Percentiles rank a stretch among this genome's conserved stretches.
These are phyloP conservation scores for Lupinus albus DNA, from an alignment of 306 rosid species.

Conservation along the genomic window DNA sequence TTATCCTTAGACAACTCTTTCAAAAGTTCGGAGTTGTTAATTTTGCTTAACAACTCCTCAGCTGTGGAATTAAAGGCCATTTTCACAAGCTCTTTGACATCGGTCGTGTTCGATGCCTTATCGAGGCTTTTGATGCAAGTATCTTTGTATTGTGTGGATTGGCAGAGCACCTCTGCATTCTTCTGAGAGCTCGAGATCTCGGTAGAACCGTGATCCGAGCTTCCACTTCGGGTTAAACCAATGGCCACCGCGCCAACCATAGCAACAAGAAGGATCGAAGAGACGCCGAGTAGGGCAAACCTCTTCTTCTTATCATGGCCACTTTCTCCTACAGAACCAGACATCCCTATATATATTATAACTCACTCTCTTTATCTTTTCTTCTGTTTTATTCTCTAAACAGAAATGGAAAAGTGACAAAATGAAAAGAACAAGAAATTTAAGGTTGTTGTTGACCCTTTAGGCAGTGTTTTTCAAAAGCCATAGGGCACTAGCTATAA, in stretches of 20 bases:
- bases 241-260: constrained; percentile 31
- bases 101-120: constrained; percentile 20
- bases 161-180: constrained; percentile 53
- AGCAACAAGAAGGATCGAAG: constrained; percentile 41
- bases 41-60: constrained; percentile 32
- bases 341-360: background rate
- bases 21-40: constrained; percentile 44
- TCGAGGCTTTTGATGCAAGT: constrained; percentile 53
- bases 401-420: background rate
- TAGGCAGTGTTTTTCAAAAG: constrained; percentile 22
- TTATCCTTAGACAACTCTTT: constrained; percentile 52
- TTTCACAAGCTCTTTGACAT: constrained; percentile 58
- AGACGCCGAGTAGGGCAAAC: constrained; percentile 33
- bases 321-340: background rate
- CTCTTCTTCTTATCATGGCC: background rate
- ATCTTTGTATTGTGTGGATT: constrained; percentile 56
- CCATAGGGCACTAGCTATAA: constrained; percentile 29
- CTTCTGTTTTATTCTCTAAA: background rate
- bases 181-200: constrained; percentile 26
- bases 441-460: background rate
- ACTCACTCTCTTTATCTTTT: background rate
- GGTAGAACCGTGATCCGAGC: background rate
- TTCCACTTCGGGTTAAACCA: background rate
- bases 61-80: constrained; percentile 44
- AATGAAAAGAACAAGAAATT: constrained; percentile 6